Base-by-base conservation (phyloP, 768 basidiomycete species). In the Mycena sanguinolenta region DNA sequence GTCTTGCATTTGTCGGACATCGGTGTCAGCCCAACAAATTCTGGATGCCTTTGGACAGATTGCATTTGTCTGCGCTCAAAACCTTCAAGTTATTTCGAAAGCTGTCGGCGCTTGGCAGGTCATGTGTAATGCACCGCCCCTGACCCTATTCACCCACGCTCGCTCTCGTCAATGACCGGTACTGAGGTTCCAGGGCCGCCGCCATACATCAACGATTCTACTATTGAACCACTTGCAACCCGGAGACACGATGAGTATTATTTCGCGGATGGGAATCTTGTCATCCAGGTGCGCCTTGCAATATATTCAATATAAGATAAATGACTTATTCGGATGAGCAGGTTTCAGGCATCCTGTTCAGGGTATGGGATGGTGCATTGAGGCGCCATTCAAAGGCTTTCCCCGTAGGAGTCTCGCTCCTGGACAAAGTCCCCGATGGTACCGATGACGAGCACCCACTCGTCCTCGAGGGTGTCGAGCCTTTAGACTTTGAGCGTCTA, bases 401-500 rank as follows among this genome's bases (percentile, higher is more conserved):
- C 53, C 71, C 71, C 39, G 12, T 65, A 27, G 21, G 58, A 12
- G 38, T 59, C 13, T 62, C 60, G 30, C 67, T 68, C 4, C 17
- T 60, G 34, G 73, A 67, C 27, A 73, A 75, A 46, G 63, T 60
- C 32, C 16, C 50, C 4, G 76, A 76, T 61, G 76, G 77, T 19
- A 38, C 63, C 19, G 70, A 74, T 39, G 79, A 80, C 63, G 66
- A 72, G 58, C 71, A 76, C 57, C 81, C 79, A 14, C 67, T 80
- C n/a, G 68, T 72, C 8, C 62, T 82, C 17, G 69, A 72, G 13
- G 76, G 71, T 14, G 74, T 81, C 46, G 69, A 74, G 8, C 67
- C 67, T 25, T 64, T 69, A 19, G 82, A 82, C 44, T 82, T 83
- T 65, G 82, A 83, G 70, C 73, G 77, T 25, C 73, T 83, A 21